Evolutionary conservation across 1,139 yeast genomes (phyloP), one percentile per base, ranked within the genome.

Genomic region (Pichia sp.): DNA sequence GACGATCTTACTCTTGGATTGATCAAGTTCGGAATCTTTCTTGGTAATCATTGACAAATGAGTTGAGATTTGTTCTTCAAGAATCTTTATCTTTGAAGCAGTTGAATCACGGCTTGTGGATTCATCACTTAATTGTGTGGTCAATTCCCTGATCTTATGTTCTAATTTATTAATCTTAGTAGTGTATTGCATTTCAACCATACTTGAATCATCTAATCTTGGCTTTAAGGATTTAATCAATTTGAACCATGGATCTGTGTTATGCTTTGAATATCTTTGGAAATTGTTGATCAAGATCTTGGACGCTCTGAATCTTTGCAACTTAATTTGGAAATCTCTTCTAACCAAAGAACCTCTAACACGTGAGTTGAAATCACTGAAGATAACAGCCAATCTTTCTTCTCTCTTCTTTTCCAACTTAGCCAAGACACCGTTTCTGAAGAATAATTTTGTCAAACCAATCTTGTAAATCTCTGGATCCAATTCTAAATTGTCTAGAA

Each of bases 371-470:
- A 94, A 75, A 11, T 68, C 69, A 0, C 85, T 76, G 38, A 88
- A 69, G 1, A 85, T 72, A 2, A 67, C 58, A 45, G 79, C 75
- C 39, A 93, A 70, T 51, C 79, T 75, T 31, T 73, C 69, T 55
- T 90, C 97, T 53, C 96, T 81, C 46, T 78, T 72, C 54, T 82
- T 83, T 66, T 94, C 99, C 30, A 94, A 71, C 48, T 81, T 80
- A 2, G 97, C 99, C 46, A 94, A 72, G 55, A 93, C 90, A 46
- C 99, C 99, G 59, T 96, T 94, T 56, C 94, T 83, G 75, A 93
- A 90, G 63, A 94, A 94, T 27, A 94, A 75, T 67, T 94, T 94
- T 3, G 96, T 86, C 20, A 83, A 71, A 54, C 95, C 95, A 42
- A 94, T 79, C 59, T 87, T 86, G 67, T 79, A 93, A 9, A 79